phyloP scores from a whole-genome alignment of 352 stramenopile genomes.

The Globisporangium viniferum region DNA sequence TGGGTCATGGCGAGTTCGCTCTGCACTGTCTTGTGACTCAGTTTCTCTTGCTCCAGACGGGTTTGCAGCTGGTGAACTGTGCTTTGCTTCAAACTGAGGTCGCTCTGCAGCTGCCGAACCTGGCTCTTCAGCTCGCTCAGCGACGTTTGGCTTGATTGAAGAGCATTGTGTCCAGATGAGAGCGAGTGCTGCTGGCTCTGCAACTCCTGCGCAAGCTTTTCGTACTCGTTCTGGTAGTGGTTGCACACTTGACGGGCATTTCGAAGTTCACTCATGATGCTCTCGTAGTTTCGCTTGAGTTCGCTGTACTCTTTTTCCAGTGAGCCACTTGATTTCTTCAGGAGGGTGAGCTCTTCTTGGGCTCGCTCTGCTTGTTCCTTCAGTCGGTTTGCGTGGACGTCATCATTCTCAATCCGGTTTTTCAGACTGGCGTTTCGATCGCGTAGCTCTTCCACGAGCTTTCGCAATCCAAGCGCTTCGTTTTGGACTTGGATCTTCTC shows the following conservation, averaged over 20 bases:
- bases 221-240: slow-evolving; percentile 75
- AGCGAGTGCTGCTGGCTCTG: slow-evolving; percentile 57
- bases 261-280: slow-evolving; percentile 43
- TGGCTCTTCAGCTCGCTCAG: slow-evolving; percentile 58
- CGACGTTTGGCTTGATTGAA: slow-evolving; percentile 54
- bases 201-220: slow-evolving; percentile 65
- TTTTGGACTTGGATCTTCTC: slow-evolving; percentile 69
- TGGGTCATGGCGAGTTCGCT: slow-evolving; percentile 55
- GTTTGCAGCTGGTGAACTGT: slow-evolving; percentile 55
- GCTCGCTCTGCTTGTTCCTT: slow-evolving; percentile 48
- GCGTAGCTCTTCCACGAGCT: slow-evolving; percentile 61
- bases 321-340: slow-evolving; percentile 28
- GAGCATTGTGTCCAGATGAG: slow-evolving; percentile 43
- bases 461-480: slow-evolving; percentile 47
- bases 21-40: slow-evolving; percentile 47
- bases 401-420: slow-evolving; percentile 44
- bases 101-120: slow-evolving; percentile 59
- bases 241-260: slow-evolving; percentile 55
- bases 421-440: slow-evolving; percentile 63
- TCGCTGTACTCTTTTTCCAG: slow-evolving; percentile 57
- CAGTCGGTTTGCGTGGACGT: slow-evolving; percentile 41
- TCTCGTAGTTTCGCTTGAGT: slow-evolving; percentile 55
- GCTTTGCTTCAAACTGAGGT: slow-evolving; percentile 52
- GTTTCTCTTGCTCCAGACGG: slow-evolving; percentile 65
- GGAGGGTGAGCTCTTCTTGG: slow-evolving; percentile 34